Base-by-base conservation (phyloP, 441 rosid genomes). In the Lepidium campestre region DNA sequence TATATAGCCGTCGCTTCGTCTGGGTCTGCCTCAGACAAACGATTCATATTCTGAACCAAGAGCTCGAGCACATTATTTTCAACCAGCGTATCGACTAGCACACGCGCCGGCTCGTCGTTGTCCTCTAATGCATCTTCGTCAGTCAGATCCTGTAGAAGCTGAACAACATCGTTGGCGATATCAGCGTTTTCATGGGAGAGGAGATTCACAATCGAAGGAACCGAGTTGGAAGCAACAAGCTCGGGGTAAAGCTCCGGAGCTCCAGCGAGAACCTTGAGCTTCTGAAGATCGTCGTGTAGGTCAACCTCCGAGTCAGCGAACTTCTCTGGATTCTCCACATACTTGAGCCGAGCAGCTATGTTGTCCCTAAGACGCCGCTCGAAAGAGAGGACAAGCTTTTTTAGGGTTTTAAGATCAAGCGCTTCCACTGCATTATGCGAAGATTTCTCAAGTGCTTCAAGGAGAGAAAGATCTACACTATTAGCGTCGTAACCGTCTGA, bases 181-280 rank as follows among this genome's bases (percentile, higher is more conserved):
- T 93, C 99, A 19, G 84, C 72, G 75, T 93, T 93, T 1, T 91
- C 97, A 64, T 93, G 98, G 3, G 87, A 76, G 61, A 93, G 89
- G 14, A 90, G 89, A 18, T 88, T 86, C 23, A 93, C 79, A 59
- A 93, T 71, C 35, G 98, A 93, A 15, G 97, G 93, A 52, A 93
- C 61, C 27, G 89, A 70, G 65, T 87, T 89, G 14, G 87, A 85
- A 13, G 74, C 73, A 45, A 93, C 97, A 4, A 93, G 85, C 49
- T 93, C 96, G 0, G 97, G 97, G 67, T 93, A 93, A 5, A 93
- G 85, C 77, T 93, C 99, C 23, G 99, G 97, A n/a, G 88, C 95
- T 0, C 96, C 97, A 31, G 99, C 91, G 32, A 93, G 91, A 70
- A 91, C 76, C 77, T 82, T 87, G 65, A 93, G 97, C 86, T 91